Conservation (phyloP, 73 alveolate species). For the Paramecium primaurelia region DNA sequence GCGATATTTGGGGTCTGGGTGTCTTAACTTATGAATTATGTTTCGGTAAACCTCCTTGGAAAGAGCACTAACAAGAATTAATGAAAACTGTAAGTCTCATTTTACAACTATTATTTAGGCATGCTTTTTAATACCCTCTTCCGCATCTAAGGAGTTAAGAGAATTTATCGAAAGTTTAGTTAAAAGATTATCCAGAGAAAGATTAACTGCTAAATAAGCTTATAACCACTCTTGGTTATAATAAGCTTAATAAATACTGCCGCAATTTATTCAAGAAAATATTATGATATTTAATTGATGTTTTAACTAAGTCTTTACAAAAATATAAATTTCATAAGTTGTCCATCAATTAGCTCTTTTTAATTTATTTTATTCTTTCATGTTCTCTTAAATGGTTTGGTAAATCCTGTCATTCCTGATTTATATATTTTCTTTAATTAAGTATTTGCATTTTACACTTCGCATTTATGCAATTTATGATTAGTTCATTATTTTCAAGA, state of each 20-base stretch:
- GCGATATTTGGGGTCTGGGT: constrained; percentile 95
- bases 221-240: not conserved
- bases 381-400: constrained; percentile 7
- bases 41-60: constrained; percentile 88
- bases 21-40: constrained; percentile 87
- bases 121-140: not conserved
- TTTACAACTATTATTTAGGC: not conserved
- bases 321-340: not conserved
- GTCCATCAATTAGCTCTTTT: constrained; percentile 46
- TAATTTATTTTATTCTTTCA: not conserved
- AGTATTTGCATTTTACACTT: not conserved
- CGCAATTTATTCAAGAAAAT: not conserved
- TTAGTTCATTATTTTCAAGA: constrained; percentile 26
- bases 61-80: not conserved
- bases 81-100: not conserved
- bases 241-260: not conserved
- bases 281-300: not conserved
- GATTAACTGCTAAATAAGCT: constrained; percentile 5
- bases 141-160: constrained; percentile 25
- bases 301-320: not conserved
- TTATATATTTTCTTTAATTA: not conserved
- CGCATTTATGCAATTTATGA: constrained; percentile 9
- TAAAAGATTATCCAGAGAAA: not conserved
- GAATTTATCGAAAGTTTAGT: constrained; percentile 23
- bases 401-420: not conserved